Conservation (phyloP, 106 monocot species). For the Gastrodia elata region DNA sequence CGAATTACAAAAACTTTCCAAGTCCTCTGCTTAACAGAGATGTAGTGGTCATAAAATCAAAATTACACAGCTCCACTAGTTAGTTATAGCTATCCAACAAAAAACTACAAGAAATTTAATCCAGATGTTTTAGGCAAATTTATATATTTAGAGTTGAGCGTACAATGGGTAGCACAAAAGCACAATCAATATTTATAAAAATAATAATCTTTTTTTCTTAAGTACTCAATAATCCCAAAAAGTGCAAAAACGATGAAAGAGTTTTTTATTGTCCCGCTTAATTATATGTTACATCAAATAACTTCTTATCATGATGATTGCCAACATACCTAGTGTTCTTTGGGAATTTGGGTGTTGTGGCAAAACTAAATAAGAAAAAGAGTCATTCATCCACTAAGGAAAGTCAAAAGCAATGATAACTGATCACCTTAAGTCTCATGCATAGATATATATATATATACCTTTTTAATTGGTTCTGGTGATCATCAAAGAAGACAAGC, state of each 20-base stretch:
- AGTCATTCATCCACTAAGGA: neutral
- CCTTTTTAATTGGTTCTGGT: constrained; percentile 97
- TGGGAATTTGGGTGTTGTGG: no score
- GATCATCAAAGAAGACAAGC: constrained; percentile 92
- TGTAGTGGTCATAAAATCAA: neutral
- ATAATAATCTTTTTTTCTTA: no score
- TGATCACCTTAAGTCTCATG: neutral
- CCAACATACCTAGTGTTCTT: no score
- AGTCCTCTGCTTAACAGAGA: neutral
- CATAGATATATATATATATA: constrained; percentile 21
- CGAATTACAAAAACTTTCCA: neutral
- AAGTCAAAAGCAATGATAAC: neutral
- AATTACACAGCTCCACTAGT: neutral
- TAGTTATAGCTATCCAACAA: neutral
- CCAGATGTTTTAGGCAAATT: neutral
- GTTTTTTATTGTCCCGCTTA: no score
- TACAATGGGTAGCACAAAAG: neutral
- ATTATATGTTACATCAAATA: no score
- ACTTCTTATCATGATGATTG: no score
- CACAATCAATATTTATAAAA: neutral
- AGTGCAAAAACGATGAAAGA: no score
- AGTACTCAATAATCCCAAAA: no score
- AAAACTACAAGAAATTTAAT: neutral
- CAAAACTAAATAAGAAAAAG: neutral
- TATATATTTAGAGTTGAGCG: neutral